These are phyloP conservation scores for Lachnellula suecica DNA, from an alignment of 2,329 filamentous ascomycete species.

Conservation along the genomic window DNA sequence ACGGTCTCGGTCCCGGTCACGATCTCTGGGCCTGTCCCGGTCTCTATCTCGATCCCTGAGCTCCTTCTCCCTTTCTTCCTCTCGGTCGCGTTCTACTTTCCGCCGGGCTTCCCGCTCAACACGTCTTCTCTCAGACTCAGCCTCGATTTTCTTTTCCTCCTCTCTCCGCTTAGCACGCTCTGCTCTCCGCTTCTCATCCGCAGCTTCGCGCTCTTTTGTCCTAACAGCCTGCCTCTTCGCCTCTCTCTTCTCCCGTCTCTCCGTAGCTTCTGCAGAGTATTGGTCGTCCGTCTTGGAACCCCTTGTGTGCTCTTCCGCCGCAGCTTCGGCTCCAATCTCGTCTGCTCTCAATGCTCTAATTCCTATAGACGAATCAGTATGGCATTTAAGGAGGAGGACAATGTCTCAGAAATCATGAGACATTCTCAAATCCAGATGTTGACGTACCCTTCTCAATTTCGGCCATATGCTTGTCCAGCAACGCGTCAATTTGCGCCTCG, in stretches of 20 bases:
- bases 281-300: slow-evolving; percentile 74
- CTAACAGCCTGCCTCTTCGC: slow-evolving; percentile 42
- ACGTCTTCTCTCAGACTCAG: slow-evolving; percentile 11
- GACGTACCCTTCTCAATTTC: slow-evolving; percentile 69
- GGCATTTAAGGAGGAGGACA: no score
- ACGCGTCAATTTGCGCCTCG: slow-evolving; percentile 62
- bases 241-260: slow-evolving; percentile 59
- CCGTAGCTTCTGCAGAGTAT: slow-evolving; percentile 66
- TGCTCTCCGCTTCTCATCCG: slow-evolving; percentile 43
- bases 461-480: slow-evolving; percentile 61
- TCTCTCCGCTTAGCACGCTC: slow-evolving; percentile 28
- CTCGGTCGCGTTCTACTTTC: slow-evolving; percentile 20
- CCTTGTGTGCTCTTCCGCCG: slow-evolving; percentile 60
- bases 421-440: no score
- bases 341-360: slow-evolving; percentile 66
- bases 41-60: slow-evolving; percentile 20
- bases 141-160: slow-evolving; percentile 22
- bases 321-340: slow-evolving; percentile 69
- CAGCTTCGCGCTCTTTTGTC: slow-evolving; percentile 45
- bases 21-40: slow-evolving; percentile 37
- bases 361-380: no score
- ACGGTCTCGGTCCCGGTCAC: slow-evolving; percentile 24
- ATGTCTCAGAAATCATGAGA: no score
- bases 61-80: slow-evolving; percentile 14
- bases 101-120: slow-evolving; percentile 23